Evolutionary conservation across 2,329 filamentous ascomycete species (phyloP).

Genomic region (Hysterium pulicare): DNA sequence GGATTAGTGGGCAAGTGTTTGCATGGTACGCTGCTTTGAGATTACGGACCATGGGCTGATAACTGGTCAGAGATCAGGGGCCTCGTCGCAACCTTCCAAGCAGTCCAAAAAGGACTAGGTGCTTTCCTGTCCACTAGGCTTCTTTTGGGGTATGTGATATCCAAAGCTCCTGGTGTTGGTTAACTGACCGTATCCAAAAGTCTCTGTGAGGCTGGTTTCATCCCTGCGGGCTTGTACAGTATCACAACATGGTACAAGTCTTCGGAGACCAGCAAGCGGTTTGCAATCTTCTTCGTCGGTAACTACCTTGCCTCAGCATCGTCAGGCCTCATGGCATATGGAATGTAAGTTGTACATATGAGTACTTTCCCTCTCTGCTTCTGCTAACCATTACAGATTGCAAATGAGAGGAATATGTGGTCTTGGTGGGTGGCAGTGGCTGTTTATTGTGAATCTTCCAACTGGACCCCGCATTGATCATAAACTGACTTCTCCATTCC

Average conservation of each 20-base stretch:
- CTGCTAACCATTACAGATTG: slow-evolving; percentile 13
- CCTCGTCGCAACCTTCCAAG: slow-evolving; percentile 49
- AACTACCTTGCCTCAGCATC: slow-evolving; percentile 33
- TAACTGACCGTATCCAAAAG: too few relatives aligned
- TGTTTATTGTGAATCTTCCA: slow-evolving; percentile 32
- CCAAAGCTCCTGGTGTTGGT: too few relatives aligned
- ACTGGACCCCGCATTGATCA: background rate
- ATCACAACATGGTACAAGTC: slow-evolving; percentile 68
- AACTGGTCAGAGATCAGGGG: slow-evolving; percentile 51
- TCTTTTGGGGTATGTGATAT: slow-evolving; percentile 30
- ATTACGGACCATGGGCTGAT: too few relatives aligned
- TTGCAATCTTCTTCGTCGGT: slow-evolving; percentile 43
- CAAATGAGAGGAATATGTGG: slow-evolving; percentile 40
- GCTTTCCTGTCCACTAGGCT: slow-evolving; percentile 38
- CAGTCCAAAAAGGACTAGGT: slow-evolving; percentile 1
- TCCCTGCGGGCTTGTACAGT: slow-evolving; percentile 60
- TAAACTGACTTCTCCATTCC: background rate
- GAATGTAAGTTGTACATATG: slow-evolving; percentile 28
- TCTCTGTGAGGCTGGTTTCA: slow-evolving; percentile 48
- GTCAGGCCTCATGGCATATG: slow-evolving; percentile 36
- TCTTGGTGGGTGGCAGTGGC: slow-evolving; percentile 38
- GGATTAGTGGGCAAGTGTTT: slow-evolving; percentile 40
- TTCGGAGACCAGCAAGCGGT: slow-evolving; percentile 37
- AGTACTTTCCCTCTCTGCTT: too few relatives aligned
- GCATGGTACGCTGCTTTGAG: slow-evolving; percentile 22